A percentile compares a stretch with the other conserved stretches of the same genome.
Evolutionary conservation across 2,329 filamentous ascomycete species (phyloP).

Genomic region (Parasarocladium wereldwijsianum): DNA sequence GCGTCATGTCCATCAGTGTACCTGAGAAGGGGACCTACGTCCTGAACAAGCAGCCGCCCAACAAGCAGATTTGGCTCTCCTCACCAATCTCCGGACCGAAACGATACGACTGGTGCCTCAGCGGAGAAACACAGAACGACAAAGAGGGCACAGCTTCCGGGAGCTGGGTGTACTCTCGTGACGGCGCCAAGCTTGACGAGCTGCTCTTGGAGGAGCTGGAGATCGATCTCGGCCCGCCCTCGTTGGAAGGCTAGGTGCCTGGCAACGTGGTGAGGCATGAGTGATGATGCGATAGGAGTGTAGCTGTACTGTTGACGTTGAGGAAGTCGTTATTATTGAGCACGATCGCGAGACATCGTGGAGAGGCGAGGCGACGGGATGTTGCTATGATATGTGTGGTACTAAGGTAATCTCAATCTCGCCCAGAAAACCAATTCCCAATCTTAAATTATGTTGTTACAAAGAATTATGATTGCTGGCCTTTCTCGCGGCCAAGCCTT

Average conservation of each 20-base stretch:
- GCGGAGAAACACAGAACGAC: slow-evolving; percentile 52
- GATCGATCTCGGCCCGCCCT: slow-evolving; percentile 35
- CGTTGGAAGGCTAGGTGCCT: slow-evolving; percentile 12
- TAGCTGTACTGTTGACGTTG: too few relatives aligned
- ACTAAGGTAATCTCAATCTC: too few relatives aligned
- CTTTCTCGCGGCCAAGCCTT: too few relatives aligned
- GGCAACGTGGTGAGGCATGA: slow-evolving; percentile 1
- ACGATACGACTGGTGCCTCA: slow-evolving; percentile 77
- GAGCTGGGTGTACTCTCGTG: slow-evolving; percentile 78
- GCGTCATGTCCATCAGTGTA: slow-evolving; percentile 66
- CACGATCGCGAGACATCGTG: too few relatives aligned
- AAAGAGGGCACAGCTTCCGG: slow-evolving; percentile 64
- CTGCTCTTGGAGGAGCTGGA: slow-evolving; percentile 65
- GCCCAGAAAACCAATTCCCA: too few relatives aligned
- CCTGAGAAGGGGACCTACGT: slow-evolving; percentile 68
- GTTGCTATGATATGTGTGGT: too few relatives aligned
- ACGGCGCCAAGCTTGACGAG: slow-evolving; percentile 60
- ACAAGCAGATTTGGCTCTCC: slow-evolving; percentile 94
- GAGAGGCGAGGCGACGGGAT: too few relatives aligned
- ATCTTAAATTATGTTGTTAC: too few relatives aligned
- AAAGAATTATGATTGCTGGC: too few relatives aligned
- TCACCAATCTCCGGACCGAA: slow-evolving; percentile 86
- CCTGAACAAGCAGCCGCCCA: slow-evolving; percentile 96
- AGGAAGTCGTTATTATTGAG: too few relatives aligned
- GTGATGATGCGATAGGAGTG: background rate